Evolutionary conservation across 2,329 filamentous ascomycete species (phyloP).

Genomic region (Fusarium anthophilum): DNA sequence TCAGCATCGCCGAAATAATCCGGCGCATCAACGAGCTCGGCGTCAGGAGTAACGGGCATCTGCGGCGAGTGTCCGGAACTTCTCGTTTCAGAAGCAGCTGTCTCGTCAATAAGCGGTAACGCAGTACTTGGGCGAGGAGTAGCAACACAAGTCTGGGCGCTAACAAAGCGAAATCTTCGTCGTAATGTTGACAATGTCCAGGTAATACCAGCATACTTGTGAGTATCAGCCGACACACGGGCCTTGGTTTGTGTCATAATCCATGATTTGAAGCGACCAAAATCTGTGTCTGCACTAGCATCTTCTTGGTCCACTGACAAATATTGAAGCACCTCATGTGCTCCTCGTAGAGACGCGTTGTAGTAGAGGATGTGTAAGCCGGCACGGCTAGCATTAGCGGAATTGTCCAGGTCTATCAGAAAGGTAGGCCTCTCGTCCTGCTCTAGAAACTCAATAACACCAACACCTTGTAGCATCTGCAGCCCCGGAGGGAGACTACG

Average conservation of each 20-base stretch:
- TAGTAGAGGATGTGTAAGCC: slow-evolving; percentile 72
- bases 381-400: slow-evolving; percentile 61
- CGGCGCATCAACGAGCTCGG: slow-evolving; percentile 44
- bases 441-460: slow-evolving; percentile 77
- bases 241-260: slow-evolving; percentile 64
- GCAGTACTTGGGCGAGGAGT: slow-evolving; percentile 52
- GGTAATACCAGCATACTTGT: slow-evolving; percentile 69
- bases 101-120: slow-evolving; percentile 50
- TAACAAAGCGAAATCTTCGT: slow-evolving; percentile 74
- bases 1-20: slow-evolving; percentile 56
- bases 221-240: slow-evolving; percentile 63
- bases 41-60: slow-evolving; percentile 47
- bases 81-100: slow-evolving; percentile 46
- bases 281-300: slow-evolving; percentile 57
- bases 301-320: slow-evolving; percentile 61
- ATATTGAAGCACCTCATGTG: slow-evolving; percentile 63
- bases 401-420: slow-evolving; percentile 73
- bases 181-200: slow-evolving; percentile 79
- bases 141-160: slow-evolving; percentile 57
- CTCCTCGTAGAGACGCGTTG: slow-evolving; percentile 72
- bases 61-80: slow-evolving; percentile 50
- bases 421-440: slow-evolving; percentile 81
- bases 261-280: slow-evolving; percentile 75
- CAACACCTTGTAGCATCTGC: slow-evolving; percentile 69
- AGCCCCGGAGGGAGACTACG: slow-evolving; percentile 58